Evolutionary conservation across 2,329 filamentous ascomycete species (phyloP), one percentile per base, ranked within the genome.

Genomic region (Paraphaeosphaeria sporulosa): DNA sequence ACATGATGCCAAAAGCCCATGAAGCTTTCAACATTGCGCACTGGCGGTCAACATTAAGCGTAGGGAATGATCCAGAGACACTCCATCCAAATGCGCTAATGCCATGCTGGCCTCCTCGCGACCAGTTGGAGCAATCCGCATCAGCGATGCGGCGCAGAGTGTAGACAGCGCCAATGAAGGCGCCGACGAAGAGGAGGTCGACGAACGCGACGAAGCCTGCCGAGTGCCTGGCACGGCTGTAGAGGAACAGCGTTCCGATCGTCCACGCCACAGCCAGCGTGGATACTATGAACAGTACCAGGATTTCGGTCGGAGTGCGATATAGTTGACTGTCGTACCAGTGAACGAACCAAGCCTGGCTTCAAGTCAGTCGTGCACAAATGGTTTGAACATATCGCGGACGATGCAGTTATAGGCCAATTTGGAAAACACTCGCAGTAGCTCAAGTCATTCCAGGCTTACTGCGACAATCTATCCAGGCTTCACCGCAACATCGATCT

Each of bases 1-100:
- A 94, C 79, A 97, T 96, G 77, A 98, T 97, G 51, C 87, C 93
- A 68, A 97, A 89, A 2, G 93, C 94, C 80, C 93, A 98, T 67
- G 84, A 86, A 0, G 94, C 90, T 86, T 97, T 98, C 73, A 97
- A 87, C 92, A 97, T 95, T 52, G 90, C 87, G 80, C 94, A 98
- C 5, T 88, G 87, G 84, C 94, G 94, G 78, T 92, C 84, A 40
- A 89, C 78, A 55, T 84, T 78, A 43, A 89, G 73, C 44, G 83
- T 77, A 60, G 87, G 80, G 9, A 71, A 71, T 38, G 85, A 76
- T 32, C 79, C 81, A 36, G 78, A 67, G 60, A 21, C 27, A 91
- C 86, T 63, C 92, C 86, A 13, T 90, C 90, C 46, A 93, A 82
- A 36, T 4, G 19, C 36, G 51, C 84, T 83, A 42, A 61, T 38